Base-by-base conservation (phyloP, 495 filamentous ascomycete genomes). In the Hypoxylon subgilvum region DNA sequence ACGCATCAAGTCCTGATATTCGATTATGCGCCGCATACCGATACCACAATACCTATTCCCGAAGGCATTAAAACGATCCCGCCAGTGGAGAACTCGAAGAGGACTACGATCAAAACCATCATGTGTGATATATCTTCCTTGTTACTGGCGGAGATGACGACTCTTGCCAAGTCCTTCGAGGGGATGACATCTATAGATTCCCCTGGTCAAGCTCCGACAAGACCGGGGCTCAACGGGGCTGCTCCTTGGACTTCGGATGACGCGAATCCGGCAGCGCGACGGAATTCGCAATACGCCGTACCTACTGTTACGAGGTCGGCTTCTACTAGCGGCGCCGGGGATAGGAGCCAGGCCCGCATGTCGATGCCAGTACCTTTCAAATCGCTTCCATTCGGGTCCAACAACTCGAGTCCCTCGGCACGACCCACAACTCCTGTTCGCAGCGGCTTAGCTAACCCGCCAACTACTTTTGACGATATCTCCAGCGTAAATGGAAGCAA, bases 91-190 rank as follows among this genome's bases (percentile, higher is more conserved):
- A 78, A 84, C 14, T 89, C 85, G 27, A 89, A 86, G 69, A 82
- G 85, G 36, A 95, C 91, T n/a, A 96, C 90, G 3, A 92, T 96
- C 78, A 96, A 94, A 72, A 96, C 91, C 2, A 83, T 96, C 57
- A 86, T 97, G 80, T 96, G 94, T 68, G 92, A 97, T 72, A 83
- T 96, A 39, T 93, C 91, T 3, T 87, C 90, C 14, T 65, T 88
- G 13, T 73, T 99, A 31, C 79, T 99, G 17, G 89, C 88, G 7
- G 93, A 97, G 68, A 82, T 99, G 81, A 89, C 89, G 23, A 87
- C 85, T 3, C 85, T 96, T 55, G 93, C 92, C 52, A 92, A 86
- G 60, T 90, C 88, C 0, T 81, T 93, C 44, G 92, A 97, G 72
- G 89, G 75, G 13, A 82, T 91, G 65, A 84, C 85, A 17, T 86